These are phyloP conservation scores for Dendrobium officinale DNA, from an alignment of 106 monocot species.

Conservation along the genomic window DNA sequence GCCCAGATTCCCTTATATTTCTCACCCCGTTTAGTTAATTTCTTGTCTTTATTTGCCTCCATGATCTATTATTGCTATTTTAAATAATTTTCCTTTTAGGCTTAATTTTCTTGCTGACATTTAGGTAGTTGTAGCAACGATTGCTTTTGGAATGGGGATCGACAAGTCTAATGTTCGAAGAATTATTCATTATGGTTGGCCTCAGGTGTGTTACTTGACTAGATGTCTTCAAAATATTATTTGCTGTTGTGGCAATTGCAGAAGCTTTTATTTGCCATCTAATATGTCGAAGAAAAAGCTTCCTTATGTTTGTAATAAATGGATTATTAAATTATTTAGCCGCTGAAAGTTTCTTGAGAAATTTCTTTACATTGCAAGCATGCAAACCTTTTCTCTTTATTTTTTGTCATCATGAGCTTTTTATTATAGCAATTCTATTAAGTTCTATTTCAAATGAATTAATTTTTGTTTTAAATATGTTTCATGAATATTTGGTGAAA, in stretches of 20 bases:
- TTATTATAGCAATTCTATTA: not conserved
- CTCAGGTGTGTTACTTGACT: constrained; percentile 52
- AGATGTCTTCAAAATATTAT: not conserved
- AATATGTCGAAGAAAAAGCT: constrained; percentile 1
- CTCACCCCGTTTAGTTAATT: not conserved
- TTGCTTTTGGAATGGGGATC: constrained; percentile 99
- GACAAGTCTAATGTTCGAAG: constrained; percentile 97
- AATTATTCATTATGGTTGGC: constrained; percentile 99
- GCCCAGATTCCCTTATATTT: not conserved
- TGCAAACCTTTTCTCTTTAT: not conserved
- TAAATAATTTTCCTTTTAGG: not conserved
- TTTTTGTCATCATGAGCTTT: not conserved
- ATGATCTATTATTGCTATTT: not conserved
- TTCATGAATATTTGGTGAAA: not conserved
- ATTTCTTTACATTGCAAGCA: not conserved
- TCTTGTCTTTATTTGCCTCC: not conserved
- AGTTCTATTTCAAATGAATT: constrained; percentile 2
- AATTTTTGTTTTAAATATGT: not conserved
- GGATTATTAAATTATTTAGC: not conserved
- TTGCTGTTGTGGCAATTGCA: not conserved
- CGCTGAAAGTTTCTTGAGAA: not conserved
- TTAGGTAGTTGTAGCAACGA: constrained; percentile 94
- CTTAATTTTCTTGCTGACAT: not conserved
- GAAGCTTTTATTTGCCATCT: not conserved
- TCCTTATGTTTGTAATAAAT: not conserved